Conservation (phyloP, 768 basidiomycete species). For the Cystoderma amianthinum region DNA sequence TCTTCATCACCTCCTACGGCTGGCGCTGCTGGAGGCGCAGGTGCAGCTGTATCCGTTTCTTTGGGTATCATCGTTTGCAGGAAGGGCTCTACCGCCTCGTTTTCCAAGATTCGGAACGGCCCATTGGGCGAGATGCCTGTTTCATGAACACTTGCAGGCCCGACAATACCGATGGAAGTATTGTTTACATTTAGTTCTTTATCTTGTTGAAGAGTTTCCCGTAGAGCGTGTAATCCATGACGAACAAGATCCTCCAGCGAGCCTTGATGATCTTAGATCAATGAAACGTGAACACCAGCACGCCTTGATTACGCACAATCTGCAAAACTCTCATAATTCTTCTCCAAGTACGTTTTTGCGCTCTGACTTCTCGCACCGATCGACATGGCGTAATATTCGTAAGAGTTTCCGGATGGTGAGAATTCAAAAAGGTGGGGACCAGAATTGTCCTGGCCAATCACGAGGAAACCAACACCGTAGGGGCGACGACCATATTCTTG, state of each 20-base stretch:
- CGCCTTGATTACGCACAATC: conserved; percentile 58
- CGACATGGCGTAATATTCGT: conserved; percentile 97
- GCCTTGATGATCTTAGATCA: conserved; percentile 33
- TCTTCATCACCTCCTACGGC: conserved; percentile 53
- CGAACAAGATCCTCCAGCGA: conserved; percentile 81
- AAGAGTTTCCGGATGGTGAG: conserved; percentile 94
- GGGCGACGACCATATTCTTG: conserved; percentile 97
- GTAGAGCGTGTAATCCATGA: conserved; percentile 91
- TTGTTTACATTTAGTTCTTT: conserved; percentile 92
- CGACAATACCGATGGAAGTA: conserved; percentile 92
- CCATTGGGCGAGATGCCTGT: conserved; percentile 42
- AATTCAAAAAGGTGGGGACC: conserved; percentile 98
- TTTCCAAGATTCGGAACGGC: conserved; percentile 85
- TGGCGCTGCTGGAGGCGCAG: conserved; percentile 29
- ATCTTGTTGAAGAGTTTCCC: conserved; percentile 97
- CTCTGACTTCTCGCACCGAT: conserved; percentile 98
- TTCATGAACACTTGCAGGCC: conserved; percentile 60
- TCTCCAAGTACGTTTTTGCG: conserved; percentile 97
- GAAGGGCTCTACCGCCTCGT: conserved; percentile 66
- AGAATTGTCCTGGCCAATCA: conserved; percentile 92
- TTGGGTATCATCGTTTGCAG: conserved; percentile 76
- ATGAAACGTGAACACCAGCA: conserved; percentile 1
- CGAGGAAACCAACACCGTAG: conserved; percentile 98
- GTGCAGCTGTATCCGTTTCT: conserved; percentile 33
- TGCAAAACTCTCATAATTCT: conserved; percentile 81